A percentile compares a stretch with the other conserved stretches of the same genome.
These are phyloP conservation scores for Aureobasidium namibiae DNA, from an alignment of 2,329 filamentous ascomycete genomes.

Conservation along the genomic window DNA sequence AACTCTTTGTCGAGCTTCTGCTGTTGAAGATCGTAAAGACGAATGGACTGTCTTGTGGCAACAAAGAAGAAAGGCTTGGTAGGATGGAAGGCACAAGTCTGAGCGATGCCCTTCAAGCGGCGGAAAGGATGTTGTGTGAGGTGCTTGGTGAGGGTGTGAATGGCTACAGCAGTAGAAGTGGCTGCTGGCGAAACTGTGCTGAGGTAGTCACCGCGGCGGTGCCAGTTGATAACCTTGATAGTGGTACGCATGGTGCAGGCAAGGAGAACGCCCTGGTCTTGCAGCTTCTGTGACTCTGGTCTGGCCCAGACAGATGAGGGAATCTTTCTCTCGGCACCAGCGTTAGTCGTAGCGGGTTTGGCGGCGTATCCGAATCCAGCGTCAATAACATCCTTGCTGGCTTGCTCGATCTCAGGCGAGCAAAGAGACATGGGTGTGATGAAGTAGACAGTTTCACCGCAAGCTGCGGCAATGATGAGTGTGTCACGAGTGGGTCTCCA, in stretches of 20 bases:
- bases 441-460: slow-evolving; percentile 78
- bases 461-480: slow-evolving; percentile 72
- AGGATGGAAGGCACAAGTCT: slow-evolving; percentile 91
- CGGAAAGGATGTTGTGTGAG: slow-evolving; percentile 92
- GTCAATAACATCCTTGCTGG: slow-evolving; percentile 69
- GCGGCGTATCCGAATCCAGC: slow-evolving; percentile 92
- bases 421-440: slow-evolving; percentile 54
- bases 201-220: slow-evolving; percentile 89
- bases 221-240: slow-evolving; percentile 88
- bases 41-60: slow-evolving; percentile 85
- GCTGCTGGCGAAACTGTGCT: slow-evolving; percentile 79
- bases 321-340: slow-evolving; percentile 57
- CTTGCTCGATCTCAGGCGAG: slow-evolving; percentile 49
- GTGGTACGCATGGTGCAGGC: slow-evolving; percentile 60
- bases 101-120: slow-evolving; percentile 63
- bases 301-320: slow-evolving; percentile 76
- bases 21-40: slow-evolving; percentile 85
- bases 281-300: slow-evolving; percentile 58
- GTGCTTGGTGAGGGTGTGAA: slow-evolving; percentile 93
- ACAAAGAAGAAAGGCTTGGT: slow-evolving; percentile 90
- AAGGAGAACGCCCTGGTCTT: slow-evolving; percentile 70
- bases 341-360: slow-evolving; percentile 42
- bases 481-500: slow-evolving; percentile 83
- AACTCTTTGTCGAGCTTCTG: slow-evolving; percentile 90
- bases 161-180: slow-evolving; percentile 67